phyloP scores from a whole-genome alignment of 2,329 filamentous ascomycete genomes.

The Nakataea oryzae region DNA sequence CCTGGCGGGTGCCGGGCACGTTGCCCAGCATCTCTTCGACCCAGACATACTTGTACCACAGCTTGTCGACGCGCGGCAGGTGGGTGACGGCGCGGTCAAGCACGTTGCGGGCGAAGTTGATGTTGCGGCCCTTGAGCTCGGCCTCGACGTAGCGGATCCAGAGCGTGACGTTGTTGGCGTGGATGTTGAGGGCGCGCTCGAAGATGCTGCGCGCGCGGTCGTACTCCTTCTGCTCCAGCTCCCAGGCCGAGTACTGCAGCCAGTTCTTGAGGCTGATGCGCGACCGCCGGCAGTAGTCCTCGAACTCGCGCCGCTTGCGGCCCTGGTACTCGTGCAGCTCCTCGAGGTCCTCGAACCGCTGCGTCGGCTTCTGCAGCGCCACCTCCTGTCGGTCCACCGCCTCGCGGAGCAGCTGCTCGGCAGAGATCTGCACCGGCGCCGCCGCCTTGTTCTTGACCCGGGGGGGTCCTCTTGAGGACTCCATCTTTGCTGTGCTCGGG shows the following conservation, averaged over 20 bases:
- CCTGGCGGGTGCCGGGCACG: slow-evolving; percentile 79
- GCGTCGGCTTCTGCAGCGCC: slow-evolving; percentile 77
- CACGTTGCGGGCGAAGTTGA: slow-evolving; percentile 92
- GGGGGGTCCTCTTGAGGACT: slow-evolving; percentile 80
- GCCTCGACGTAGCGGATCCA: slow-evolving; percentile 84
- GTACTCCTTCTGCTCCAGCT: slow-evolving; percentile 97
- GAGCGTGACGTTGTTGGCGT: slow-evolving; percentile 73
- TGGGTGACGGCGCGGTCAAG: slow-evolving; percentile 92
- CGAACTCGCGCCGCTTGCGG: slow-evolving; percentile 90
- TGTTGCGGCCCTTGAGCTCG: slow-evolving; percentile 91
- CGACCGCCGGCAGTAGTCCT: slow-evolving; percentile 95
- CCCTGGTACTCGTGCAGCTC: slow-evolving; percentile 97
- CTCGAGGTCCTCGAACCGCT: slow-evolving; percentile 91
- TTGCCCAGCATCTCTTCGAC: slow-evolving; percentile 98
- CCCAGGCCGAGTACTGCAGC: slow-evolving; percentile 96
- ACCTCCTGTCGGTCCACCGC: slow-evolving; percentile 94
- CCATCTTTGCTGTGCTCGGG: slow-evolving; percentile 48
- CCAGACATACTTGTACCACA: slow-evolving; percentile 99
- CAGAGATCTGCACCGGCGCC: slow-evolving; percentile 83
- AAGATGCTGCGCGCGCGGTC: slow-evolving; percentile 85
- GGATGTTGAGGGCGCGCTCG: slow-evolving; percentile 86
- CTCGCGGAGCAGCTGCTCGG: slow-evolving; percentile 93
- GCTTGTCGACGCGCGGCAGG: slow-evolving; percentile 81
- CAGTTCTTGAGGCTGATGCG: slow-evolving; percentile 96
- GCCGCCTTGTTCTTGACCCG: slow-evolving; percentile 98